These are phyloP conservation scores for Ceratobasidium sp. DNA, from an alignment of 1,284 basidiomycete species.

Conservation along the genomic window DNA sequence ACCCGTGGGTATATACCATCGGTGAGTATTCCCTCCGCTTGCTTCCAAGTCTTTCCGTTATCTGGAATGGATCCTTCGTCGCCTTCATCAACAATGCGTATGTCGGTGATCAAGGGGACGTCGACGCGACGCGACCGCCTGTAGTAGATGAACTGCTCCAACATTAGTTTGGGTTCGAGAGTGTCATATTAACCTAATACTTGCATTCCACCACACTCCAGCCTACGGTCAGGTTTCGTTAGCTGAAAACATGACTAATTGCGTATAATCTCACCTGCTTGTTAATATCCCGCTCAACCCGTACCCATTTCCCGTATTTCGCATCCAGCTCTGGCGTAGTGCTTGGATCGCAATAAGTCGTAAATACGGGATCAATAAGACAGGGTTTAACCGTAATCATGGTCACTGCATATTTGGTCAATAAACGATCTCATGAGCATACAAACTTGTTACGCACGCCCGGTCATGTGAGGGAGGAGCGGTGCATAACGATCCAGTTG, in stretches of 20 bases:
- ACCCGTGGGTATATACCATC: slow-evolving; percentile 58
- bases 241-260: not conserved
- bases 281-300: slow-evolving; percentile 78
- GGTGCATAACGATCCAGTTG: slow-evolving; percentile 84
- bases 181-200: slow-evolving; percentile 21
- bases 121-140: slow-evolving; percentile 80
- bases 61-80: slow-evolving; percentile 54
- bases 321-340: slow-evolving; percentile 75
- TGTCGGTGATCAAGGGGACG: slow-evolving; percentile 56
- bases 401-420: slow-evolving; percentile 56
- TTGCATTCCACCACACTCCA: slow-evolving; percentile 53
- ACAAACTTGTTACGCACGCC: slow-evolving; percentile 60
- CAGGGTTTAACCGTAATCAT: slow-evolving; percentile 79
- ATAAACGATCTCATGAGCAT: not conserved
- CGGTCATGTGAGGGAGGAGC: slow-evolving; percentile 78
- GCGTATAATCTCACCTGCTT: slow-evolving; percentile 42
- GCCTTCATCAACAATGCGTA: slow-evolving; percentile 51
- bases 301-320: slow-evolving; percentile 85
- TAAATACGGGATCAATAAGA: slow-evolving; percentile 64
- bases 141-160: slow-evolving; percentile 73
- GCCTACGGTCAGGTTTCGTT: slow-evolving; percentile 52
- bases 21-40: slow-evolving; percentile 61
- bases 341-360: slow-evolving; percentile 68
- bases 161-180: slow-evolving; percentile 2
- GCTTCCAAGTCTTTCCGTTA: slow-evolving; percentile 59